Conservation (phyloP, 2,329 filamentous ascomycete genomes). For the Fusarium illudens region DNA sequence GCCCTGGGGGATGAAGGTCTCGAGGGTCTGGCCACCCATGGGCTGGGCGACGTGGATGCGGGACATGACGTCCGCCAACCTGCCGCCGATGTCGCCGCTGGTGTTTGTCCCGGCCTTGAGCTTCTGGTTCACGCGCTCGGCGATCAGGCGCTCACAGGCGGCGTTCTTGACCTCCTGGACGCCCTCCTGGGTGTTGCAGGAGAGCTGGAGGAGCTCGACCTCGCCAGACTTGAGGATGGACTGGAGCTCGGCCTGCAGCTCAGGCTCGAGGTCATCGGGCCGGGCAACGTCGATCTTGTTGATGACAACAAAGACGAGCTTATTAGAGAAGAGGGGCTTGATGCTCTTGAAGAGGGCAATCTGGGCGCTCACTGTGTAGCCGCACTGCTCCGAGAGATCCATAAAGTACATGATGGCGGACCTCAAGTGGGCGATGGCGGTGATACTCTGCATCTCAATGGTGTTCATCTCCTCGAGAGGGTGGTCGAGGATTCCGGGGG, state of each 20-base stretch:
- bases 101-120: conserved; percentile 87
- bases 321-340: conserved; percentile 96
- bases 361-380: conserved; percentile 91
- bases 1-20: conserved; percentile 89
- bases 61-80: conserved; percentile 88
- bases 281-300: conserved; percentile 97
- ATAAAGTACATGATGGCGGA: conserved; percentile 98
- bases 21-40: conserved; percentile 78
- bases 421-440: conserved; percentile 94
- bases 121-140: conserved; percentile 93
- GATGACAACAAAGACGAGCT: conserved; percentile 94
- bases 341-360: conserved; percentile 96
- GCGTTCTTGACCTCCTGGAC: conserved; percentile 95
- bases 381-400: conserved; percentile 96
- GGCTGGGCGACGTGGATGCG: conserved; percentile 98
- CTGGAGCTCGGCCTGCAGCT: conserved; percentile 80
- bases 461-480: conserved; percentile 99
- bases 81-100: conserved; percentile 78
- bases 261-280: conserved; percentile 85
- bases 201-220: conserved; percentile 91
- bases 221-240: conserved; percentile 84
- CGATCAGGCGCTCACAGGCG: conserved; percentile 90
- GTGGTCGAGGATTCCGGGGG: conserved; percentile 97
- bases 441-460: conserved; percentile 98
- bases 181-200: conserved; percentile 93